Base-by-base conservation (phyloP, 306 rosid species). In the Citrullus mucosospermus region DNA sequence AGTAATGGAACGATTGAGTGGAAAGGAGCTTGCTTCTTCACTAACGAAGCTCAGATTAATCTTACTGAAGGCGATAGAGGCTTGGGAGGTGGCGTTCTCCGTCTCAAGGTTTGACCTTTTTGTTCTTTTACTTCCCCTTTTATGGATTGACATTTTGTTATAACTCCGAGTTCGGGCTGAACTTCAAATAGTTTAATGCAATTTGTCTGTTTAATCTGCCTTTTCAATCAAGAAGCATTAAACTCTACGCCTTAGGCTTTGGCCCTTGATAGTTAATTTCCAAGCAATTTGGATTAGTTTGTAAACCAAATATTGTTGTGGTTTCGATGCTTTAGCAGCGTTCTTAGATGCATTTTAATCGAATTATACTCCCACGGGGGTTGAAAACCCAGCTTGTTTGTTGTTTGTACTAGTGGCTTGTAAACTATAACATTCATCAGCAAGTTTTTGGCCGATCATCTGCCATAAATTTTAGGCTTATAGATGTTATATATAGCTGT, bases 21-120 rank as follows among this genome's bases (percentile, higher is more conserved):
- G 98, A 88, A 84, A 30, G 98, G 98, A 11, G 93, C 98, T 48
- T 95, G 98, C 88, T 95, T 95, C 81, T 78, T 28, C 18, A 87
- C 90, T 4, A 95, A 92, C 79, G 81, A 91, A 80, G 98, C 97
- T 6, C 85, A 80, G 55, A 83, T 95, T 5, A 88, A 89, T 82
- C 78, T 95, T 79, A 88, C 86, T 38, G 78, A 77, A 34, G 81
- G 84, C 44, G 91, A 81, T 36, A 76, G 81, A 22, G 80, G 79
- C 13, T 84, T 92, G 91, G 96, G 97, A 9, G 98, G 98, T 13
- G 98, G 93, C 58, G 74, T 91, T 80, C 95, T 95, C 53, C 51
- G 86, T 91, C 96, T 95, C 78, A 88, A 85, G 98, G 98, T 95
- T 75, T n/a, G 13, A 17, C 11, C 39, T 68, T 36, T 18, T 53